Evolutionary conservation across 2,329 filamentous ascomycete species (phyloP), one percentile per base, ranked within the genome.

Genomic region (Trichophaea hybrida): DNA sequence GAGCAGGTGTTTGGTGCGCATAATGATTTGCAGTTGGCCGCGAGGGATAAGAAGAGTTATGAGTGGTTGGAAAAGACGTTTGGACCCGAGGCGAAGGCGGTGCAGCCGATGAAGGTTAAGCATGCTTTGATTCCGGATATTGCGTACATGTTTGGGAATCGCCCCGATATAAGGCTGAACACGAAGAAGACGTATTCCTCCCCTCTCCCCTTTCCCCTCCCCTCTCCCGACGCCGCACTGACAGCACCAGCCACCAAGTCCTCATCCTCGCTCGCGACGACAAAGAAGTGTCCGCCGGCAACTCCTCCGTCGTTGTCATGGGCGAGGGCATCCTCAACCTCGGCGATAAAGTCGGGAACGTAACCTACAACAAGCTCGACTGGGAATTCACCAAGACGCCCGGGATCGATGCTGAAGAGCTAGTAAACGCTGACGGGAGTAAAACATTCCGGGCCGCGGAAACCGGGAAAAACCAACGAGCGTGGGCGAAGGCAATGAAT

Each of bases 401-500:
- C 15, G 12, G 12, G 12, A 44, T 44, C 15, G 40, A 44, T 3
- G 40, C 12, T 2, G 24, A 24, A 24, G 38, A 10, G 10, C 10
- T 43, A 10, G 17, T 24, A 10, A 32, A 50, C 32, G 51, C 13
- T 2, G 33, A 54, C 33, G 51, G 31, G 12, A 38, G 13, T 2
- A 54, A 8, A 17, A 43, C 38, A 1, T 24, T 24, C 24, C 12
- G 31, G 12, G 12, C n/a, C 12, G 31, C n/a, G 2, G 48, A 51
- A 51, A 51, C 12, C 2, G 48, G 48, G 2, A 32, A 51, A 24
- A 52, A 58, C n/a, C 55, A 58, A 31, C n/a, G 55, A 1, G 55
- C 55, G n/a, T 58, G 40, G 43, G 55, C 55, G n/a, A 58, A 58
- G 48, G 55, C 55, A 10, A 40, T 58, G 4, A 12, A 52, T 4